Conservation (phyloP, 345 rosid genomes). For the Sisymbrium irio region DNA sequence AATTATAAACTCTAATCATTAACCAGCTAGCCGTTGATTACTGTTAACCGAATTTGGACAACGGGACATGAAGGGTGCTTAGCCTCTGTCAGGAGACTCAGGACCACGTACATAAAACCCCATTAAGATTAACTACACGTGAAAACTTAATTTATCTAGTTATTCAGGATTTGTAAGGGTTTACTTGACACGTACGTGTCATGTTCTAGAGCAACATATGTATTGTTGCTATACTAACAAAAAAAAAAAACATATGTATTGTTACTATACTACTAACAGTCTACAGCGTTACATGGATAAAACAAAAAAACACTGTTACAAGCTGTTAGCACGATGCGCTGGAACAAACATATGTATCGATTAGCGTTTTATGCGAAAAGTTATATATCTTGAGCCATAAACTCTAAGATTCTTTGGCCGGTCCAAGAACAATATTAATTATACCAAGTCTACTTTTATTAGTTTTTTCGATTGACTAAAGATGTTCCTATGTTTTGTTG, state of each 20-base stretch:
- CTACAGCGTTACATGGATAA: neutral
- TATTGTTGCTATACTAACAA: neutral
- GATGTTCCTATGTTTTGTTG: neutral
- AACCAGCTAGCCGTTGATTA: slow-evolving; percentile 19
- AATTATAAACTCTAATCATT: slow-evolving; percentile 20
- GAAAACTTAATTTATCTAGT: neutral
- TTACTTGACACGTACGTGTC: neutral
- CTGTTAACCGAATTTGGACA: slow-evolving; percentile 16
- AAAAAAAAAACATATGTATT: neutral
- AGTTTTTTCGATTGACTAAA: neutral
- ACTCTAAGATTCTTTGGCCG: slow-evolving; percentile 21
- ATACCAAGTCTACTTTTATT: neutral
- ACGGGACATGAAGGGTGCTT: slow-evolving; percentile 14
- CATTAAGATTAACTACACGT: slow-evolving; percentile 16
- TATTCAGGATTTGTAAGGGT: slow-evolving; percentile 2
- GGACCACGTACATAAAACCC: slow-evolving; percentile 25
- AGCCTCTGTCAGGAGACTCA: slow-evolving; percentile 31
- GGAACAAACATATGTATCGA: slow-evolving; percentile 21
- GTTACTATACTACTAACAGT: neutral
- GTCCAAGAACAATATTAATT: slow-evolving; percentile 7
- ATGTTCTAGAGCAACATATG: no score
- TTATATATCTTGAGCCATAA: slow-evolving; percentile 31
- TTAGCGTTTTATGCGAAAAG: slow-evolving; percentile 19
- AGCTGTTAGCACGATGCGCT: slow-evolving; percentile 7
- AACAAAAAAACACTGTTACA: neutral